Evolutionary conservation across 176 grass and related monocot genomes (phyloP).

Genomic region (Metroxylon sagu): DNA sequence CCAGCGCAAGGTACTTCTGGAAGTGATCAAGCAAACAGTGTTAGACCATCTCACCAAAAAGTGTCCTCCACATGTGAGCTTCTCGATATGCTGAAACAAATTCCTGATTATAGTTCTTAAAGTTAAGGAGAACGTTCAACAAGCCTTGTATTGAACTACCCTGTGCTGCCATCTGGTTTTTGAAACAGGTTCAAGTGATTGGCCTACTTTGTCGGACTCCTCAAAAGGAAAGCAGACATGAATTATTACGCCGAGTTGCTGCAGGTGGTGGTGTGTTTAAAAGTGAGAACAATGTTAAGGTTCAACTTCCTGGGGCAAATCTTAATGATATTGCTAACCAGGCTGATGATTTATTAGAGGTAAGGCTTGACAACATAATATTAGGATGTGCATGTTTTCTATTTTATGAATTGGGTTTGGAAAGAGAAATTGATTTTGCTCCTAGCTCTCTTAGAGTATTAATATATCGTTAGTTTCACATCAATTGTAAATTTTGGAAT

Average conservation of each 20-base stretch:
- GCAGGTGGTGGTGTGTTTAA: constrained; percentile 93
- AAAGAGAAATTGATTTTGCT: too few species aligned
- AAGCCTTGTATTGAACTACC: neutral
- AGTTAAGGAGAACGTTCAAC: neutral
- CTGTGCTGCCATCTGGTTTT: neutral
- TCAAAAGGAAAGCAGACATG: constrained; percentile 81
- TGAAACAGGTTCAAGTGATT: constrained; percentile 84
- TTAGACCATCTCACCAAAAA: constrained; percentile 91
- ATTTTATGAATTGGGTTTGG: too few species aligned
- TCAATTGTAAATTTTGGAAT: too few species aligned
- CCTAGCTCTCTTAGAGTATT: too few species aligned
- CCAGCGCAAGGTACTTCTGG: constrained; percentile 77
- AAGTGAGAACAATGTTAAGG: constrained; percentile 70
- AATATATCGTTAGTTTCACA: too few species aligned
- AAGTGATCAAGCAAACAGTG: constrained; percentile 87
- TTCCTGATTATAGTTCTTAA: neutral
- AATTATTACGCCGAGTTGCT: constrained; percentile 76
- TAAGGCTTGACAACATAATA: constrained; percentile 13
- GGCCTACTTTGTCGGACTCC: constrained; percentile 94
- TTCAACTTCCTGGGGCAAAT: constrained; percentile 82
- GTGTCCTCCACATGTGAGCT: constrained; percentile 84
- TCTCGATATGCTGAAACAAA: neutral
- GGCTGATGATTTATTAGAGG: constrained; percentile 88
- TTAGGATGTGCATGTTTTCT: too few species aligned
- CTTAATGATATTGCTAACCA: constrained; percentile 95